Evolutionary conservation across 2,329 filamentous ascomycete species (phyloP), one percentile per base, ranked within the genome.

Genomic region (Aureobasidium sp.): DNA sequence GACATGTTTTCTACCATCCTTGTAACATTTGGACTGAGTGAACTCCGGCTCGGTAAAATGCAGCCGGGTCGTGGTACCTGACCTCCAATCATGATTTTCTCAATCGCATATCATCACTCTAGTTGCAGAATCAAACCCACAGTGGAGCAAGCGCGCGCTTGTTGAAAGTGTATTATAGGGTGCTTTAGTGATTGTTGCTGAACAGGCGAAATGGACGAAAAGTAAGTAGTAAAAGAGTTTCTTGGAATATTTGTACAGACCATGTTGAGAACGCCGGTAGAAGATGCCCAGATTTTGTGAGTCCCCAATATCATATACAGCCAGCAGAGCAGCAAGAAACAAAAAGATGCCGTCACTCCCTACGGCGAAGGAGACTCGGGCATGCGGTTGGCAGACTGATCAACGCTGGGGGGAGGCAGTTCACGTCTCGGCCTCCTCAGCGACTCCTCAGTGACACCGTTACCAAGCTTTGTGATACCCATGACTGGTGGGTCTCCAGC

Each of bases 401-500:
- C 59, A 25, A 47, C n/a, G 42, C 59, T 61, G 34, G 66, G 65
- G 16, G 57, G 39, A 37, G 84, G 81, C 64, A 89, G 74, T 70
- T 85, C 81, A 71, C 86, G 83, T 75, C 91, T 84, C 53, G 92
- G 89, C 69, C 86, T 85, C 80, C 91, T 94, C 72, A 99, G 77
- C 45, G 89, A 87, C 68, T 93, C 90, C 69, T 93, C 76, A 27
- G 91, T 96, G 32, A 96, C 75, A 9, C 91, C 91, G 63, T 91
- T 81, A 41, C 82, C 85, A 60, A 99, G 77, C 76, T 96, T 97
- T 25, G 92, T 97, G 65, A 97, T 86, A 34, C 94, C 94, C 72
- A 99, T 93, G 41, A 96, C 84, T 0, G 94, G 86, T 3, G 91
- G 81, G 69, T 97, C 94, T 8, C 91, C 91, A 77, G 90, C 97